Conservation (phyloP, 768 basidiomycete species). For the Rhodocollybia butyracea region DNA sequence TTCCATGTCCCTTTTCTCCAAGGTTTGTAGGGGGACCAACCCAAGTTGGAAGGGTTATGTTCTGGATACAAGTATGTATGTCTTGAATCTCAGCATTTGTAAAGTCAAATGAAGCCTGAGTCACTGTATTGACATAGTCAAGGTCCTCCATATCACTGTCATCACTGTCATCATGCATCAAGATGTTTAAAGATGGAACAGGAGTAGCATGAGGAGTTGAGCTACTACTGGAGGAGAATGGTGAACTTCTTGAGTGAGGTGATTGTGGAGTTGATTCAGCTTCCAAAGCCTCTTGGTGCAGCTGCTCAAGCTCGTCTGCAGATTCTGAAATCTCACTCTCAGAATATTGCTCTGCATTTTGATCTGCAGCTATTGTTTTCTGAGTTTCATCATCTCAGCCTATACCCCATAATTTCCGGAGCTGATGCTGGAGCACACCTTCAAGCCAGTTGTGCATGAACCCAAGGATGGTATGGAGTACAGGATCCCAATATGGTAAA, state of each 20-base stretch:
- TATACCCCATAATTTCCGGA: slow-evolving; percentile 16
- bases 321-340: background rate
- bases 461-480: slow-evolving; percentile 13
- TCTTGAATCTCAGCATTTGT: background rate
- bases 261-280: background rate
- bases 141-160: background rate
- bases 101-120: background rate
- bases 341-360: background rate
- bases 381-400: background rate
- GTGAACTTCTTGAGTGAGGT: background rate
- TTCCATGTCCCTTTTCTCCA: slow-evolving; percentile 15
- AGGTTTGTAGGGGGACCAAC: slow-evolving; percentile 16
- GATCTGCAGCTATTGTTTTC: background rate
- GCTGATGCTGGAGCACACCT: slow-evolving; percentile 15
- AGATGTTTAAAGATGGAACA: background rate
- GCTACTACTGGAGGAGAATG: no score
- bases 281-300: background rate
- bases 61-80: slow-evolving; percentile 1
- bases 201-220: background rate
- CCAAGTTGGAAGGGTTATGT: slow-evolving; percentile 13
- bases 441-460: slow-evolving; percentile 21
- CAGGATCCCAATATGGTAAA: slow-evolving; percentile 14
- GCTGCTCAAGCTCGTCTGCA: background rate
- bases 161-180: background rate
- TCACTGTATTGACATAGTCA: background rate